Evolutionary conservation across 129 eudicot genomes (phyloP).

Genomic region (Pseudognaphalium luteoalbum): DNA sequence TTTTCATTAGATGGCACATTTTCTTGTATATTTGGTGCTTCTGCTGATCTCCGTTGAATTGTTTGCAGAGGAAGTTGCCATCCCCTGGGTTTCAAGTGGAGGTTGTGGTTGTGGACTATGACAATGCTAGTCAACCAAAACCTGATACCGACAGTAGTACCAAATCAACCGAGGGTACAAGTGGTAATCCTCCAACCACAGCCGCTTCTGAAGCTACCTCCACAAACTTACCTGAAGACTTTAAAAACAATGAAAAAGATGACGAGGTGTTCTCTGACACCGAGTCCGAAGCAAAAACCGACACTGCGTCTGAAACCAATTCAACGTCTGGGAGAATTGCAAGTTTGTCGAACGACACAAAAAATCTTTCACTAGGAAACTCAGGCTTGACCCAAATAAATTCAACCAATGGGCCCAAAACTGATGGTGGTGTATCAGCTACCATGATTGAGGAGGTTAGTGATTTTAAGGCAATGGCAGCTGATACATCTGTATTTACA

Average conservation of each 20-base stretch:
- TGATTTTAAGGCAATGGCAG: conserved; percentile 92
- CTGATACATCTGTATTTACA: conserved; percentile 92
- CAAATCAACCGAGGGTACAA: conserved; percentile 45
- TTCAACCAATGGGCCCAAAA: conserved; percentile 31
- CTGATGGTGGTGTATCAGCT: conserved; percentile 17
- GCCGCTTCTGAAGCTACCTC: conserved; percentile 31
- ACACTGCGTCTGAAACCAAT: conserved; percentile 35
- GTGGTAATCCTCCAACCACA: conserved; percentile 30
- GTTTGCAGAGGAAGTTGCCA: conserved; percentile 76
- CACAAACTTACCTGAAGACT: conserved; percentile 37
- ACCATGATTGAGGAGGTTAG: conserved; percentile 55
- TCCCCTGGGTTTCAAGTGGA: conserved; percentile 96
- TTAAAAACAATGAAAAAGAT: conserved; percentile 54
- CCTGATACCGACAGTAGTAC: conserved; percentile 42
- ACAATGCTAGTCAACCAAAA: conserved; percentile 42
- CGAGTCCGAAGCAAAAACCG: conserved; percentile 49
- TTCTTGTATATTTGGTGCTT: neutral
- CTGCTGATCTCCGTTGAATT: neutral
- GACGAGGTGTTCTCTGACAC: conserved; percentile 78
- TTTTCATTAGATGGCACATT: neutral
- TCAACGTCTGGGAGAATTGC: conserved; percentile 41
- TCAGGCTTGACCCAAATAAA: conserved; percentile 24
- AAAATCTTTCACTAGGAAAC: conserved; percentile 57
- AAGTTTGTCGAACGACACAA: conserved; percentile 49
- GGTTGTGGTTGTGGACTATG: conserved; percentile 81